These are phyloP conservation scores for Staphylotrichum tortipilum DNA, from an alignment of 495 filamentous ascomycete genomes.

Conservation along the genomic window DNA sequence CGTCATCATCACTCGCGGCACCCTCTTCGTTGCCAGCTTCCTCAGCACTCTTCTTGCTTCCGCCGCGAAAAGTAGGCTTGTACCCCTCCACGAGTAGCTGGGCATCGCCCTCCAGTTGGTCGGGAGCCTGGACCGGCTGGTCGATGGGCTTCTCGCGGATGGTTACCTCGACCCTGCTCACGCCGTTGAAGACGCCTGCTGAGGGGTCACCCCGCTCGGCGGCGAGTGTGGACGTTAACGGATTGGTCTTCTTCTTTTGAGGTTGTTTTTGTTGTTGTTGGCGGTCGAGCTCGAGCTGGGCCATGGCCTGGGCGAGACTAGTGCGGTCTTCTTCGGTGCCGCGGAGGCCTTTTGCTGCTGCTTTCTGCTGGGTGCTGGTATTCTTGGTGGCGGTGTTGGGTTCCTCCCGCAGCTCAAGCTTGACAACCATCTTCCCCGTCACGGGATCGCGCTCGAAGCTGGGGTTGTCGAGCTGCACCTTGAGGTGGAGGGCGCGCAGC, in stretches of 20 bases:
- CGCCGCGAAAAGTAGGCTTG: conserved; percentile 25
- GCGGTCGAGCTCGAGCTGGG: conserved; percentile 11
- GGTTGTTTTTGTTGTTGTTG: conserved; percentile 17
- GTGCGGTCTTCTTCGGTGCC: conserved; percentile 6
- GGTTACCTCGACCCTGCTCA: conserved; percentile 24
- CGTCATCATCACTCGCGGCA: conserved; percentile 6
- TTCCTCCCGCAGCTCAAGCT: conserved; percentile 32
- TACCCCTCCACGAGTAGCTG: conserved; percentile 44
- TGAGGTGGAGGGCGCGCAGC: conserved; percentile 68
- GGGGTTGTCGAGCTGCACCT: conserved; percentile 62
- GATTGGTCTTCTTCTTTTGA: no score
- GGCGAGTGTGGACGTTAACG: conserved; percentile 39
- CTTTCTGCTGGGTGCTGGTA: no score
- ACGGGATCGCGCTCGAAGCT: conserved; percentile 11
- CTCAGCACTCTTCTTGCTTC: conserved; percentile 10
- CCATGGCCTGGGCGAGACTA: conserved; percentile 3
- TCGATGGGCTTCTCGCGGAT: conserved; percentile 41
- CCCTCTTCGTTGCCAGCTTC: not conserved
- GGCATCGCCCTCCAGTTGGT: conserved; percentile 18
- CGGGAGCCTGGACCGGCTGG: conserved; percentile 24
- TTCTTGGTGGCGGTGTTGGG: no score
- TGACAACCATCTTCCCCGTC: conserved; percentile 27
- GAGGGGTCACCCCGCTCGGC: conserved; percentile 40
- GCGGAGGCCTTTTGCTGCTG: no score
- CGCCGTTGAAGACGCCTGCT: not conserved